Conservation (phyloP, 495 filamentous ascomycete genomes). For the Penicilliopsis zonata region DNA sequence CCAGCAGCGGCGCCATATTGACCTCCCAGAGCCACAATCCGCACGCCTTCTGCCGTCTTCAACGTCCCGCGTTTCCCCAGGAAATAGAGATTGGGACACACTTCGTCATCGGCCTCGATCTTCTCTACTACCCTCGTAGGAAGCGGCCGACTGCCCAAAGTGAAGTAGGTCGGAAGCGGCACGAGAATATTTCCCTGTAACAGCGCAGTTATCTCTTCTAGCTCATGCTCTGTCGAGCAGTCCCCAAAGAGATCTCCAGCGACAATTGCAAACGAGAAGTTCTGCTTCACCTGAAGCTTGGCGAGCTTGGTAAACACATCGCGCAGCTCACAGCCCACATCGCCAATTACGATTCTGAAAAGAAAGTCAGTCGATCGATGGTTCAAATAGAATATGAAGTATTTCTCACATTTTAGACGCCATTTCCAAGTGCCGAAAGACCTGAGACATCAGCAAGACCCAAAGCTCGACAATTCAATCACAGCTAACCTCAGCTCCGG, state of each 20-base stretch:
- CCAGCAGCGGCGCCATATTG: constrained; percentile 36
- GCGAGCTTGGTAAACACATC: constrained; percentile 66
- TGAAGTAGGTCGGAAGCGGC: constrained; percentile 79
- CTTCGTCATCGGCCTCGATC: constrained; percentile 64
- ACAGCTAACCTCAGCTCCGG: too few relatives aligned
- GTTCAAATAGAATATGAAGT: background rate
- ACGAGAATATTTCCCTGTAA: constrained; percentile 58
- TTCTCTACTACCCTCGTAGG: constrained; percentile 56
- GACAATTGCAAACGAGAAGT: constrained; percentile 72
- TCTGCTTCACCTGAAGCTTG: constrained; percentile 70
- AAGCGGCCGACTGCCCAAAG: constrained; percentile 54
- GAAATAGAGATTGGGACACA: constrained; percentile 80
- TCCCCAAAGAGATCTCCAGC: constrained; percentile 68
- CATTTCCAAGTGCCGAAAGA: constrained; percentile 27
- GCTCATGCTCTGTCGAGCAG: constrained; percentile 34
- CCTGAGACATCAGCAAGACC: too few relatives aligned
- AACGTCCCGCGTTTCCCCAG: constrained; percentile 73
- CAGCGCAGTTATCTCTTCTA: constrained; percentile 46
- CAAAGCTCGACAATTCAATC: too few relatives aligned
- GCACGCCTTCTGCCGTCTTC: constrained; percentile 82
- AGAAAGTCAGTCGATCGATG: constrained; percentile 3
- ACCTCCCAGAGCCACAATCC: constrained; percentile 74
- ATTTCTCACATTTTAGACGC: constrained; percentile 65
- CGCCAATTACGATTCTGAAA: constrained; percentile 66
- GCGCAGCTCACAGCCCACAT: constrained; percentile 60